These are phyloP conservation scores for Ensete glaucum DNA, from an alignment of 176 grass and related monocot species.

Conservation along the genomic window DNA sequence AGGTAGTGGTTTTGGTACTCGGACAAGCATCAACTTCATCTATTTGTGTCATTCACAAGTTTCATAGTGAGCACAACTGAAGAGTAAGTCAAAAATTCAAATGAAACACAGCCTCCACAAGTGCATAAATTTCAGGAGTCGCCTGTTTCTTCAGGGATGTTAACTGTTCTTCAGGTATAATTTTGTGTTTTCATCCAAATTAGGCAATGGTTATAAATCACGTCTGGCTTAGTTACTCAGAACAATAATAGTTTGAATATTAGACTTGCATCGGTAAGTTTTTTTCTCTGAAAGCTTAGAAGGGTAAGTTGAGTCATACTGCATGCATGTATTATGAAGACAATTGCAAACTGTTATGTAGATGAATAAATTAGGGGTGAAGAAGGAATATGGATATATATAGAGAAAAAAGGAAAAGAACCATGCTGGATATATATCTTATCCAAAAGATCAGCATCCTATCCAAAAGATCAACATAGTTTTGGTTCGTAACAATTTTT, in stretches of 20 bases:
- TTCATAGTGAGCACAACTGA: constrained; percentile 12
- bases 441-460: too few relatives aligned
- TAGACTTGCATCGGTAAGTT: too few relatives aligned
- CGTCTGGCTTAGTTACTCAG: too few relatives aligned
- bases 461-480: too few relatives aligned
- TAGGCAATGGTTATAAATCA: neutral
- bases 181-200: too few relatives aligned
- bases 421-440: too few relatives aligned
- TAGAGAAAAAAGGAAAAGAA: too few relatives aligned
- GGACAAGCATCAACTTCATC: constrained; percentile 42
- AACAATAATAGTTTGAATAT: too few relatives aligned
- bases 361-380: too few relatives aligned
- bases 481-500: neutral
- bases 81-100: constrained; percentile 24
- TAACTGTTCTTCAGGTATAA: constrained; percentile 19
- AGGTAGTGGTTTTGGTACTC: constrained; percentile 77
- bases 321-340: too few relatives aligned
- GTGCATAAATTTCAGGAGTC: constrained; percentile 92
- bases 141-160: constrained; percentile 31
- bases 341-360: too few relatives aligned
- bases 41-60: constrained; percentile 23
- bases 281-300: neutral
- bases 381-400: too few relatives aligned
- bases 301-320: neutral
- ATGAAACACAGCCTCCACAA: constrained; percentile 45